Evolutionary conservation across 1,284 basidiomycete genomes (phyloP).

Genomic region (Thelephora terrestris): DNA sequence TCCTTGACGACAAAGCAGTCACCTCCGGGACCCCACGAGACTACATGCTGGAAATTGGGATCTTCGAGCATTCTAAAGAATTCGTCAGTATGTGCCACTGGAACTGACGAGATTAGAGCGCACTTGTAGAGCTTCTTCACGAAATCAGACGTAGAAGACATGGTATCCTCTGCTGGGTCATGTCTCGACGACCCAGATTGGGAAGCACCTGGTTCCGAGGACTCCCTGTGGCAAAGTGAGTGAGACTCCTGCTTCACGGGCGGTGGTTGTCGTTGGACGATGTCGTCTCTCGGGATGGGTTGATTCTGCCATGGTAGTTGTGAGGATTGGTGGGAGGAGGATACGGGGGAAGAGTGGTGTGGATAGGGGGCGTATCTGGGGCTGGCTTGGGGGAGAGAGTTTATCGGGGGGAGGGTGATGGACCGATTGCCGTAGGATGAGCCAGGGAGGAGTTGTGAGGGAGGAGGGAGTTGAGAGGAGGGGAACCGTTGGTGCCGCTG

Average conservation of each 20-base stretch:
- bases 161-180: constrained; percentile 39
- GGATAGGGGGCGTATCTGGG: constrained; percentile 15
- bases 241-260: constrained; percentile 10
- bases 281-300: not conserved
- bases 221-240: constrained; percentile 6
- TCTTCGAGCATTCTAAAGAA: constrained; percentile 77
- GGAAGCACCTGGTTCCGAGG: constrained; percentile 1
- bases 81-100: constrained; percentile 7
- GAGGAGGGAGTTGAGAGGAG: constrained; percentile 33
- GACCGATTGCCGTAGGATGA: constrained; percentile 24
- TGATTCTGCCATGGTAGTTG: not conserved
- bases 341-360: constrained; percentile 16
- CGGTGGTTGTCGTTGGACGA: not conserved
- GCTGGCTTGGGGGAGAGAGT: constrained; percentile 15
- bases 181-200: constrained; percentile 16
- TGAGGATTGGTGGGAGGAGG: constrained; percentile 9
- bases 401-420: constrained; percentile 29
- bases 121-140: constrained; percentile 94
- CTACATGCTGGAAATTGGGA: constrained; percentile 59
- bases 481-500: constrained; percentile 18
- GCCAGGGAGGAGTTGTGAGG: constrained; percentile 33
- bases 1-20: constrained; percentile 96
- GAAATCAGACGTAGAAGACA: constrained; percentile 81
- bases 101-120: constrained; percentile 18
- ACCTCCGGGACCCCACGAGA: constrained; percentile 82